These are phyloP conservation scores for Myxozyma kluyveri DNA, from an alignment of 805 yeast species.

Conservation along the genomic window DNA sequence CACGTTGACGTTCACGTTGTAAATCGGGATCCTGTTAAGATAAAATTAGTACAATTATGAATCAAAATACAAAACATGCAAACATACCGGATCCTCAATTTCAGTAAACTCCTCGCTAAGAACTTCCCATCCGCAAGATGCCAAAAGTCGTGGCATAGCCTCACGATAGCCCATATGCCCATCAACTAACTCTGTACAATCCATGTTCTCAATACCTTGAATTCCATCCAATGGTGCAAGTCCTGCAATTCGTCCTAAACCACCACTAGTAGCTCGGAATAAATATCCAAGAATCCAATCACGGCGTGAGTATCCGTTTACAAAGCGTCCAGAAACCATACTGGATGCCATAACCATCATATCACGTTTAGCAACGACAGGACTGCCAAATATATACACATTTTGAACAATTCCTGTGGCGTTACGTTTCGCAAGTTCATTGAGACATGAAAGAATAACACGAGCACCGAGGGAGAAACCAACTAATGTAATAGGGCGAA, in stretches of 20 bases:
- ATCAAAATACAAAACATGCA: not conserved
- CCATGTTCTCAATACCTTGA: constrained; percentile 74
- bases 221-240: constrained; percentile 65
- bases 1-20: constrained; percentile 70
- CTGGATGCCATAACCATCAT: constrained; percentile 75
- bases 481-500: constrained; percentile 84
- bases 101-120: constrained; percentile 88
- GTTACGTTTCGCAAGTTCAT: constrained; percentile 79
- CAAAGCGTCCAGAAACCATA: constrained; percentile 83
- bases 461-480: constrained; percentile 95
- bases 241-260: constrained; percentile 87
- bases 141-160: constrained; percentile 80
- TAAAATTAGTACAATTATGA: not conserved
- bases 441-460: constrained; percentile 81
- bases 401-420: constrained; percentile 87
- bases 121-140: constrained; percentile 71
- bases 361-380: constrained; percentile 74
- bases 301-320: constrained; percentile 85
- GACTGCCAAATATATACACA: constrained; percentile 84
- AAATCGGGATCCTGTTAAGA: constrained; percentile 68
- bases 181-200: constrained; percentile 80
- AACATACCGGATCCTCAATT: constrained; percentile 72
- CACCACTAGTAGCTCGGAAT: constrained; percentile 94
- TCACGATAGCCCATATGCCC: constrained; percentile 98
- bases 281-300: constrained; percentile 97